Conservation (phyloP, 1,284 basidiomycete genomes). For the Sporisorium sorghi region DNA sequence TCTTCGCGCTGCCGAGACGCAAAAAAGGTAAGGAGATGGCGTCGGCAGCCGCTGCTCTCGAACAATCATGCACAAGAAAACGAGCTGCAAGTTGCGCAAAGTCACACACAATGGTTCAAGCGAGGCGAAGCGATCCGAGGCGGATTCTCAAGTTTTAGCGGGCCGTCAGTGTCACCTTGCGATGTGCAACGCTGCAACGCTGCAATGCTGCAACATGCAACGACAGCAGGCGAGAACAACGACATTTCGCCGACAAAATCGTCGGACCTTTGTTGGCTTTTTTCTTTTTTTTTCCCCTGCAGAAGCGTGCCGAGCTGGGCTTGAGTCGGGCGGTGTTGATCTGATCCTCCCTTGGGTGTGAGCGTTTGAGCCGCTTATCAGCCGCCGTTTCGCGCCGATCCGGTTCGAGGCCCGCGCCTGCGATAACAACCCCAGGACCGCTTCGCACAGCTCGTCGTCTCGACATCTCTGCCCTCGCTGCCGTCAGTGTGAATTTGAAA, state of each 20-base stretch:
- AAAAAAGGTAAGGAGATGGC: neutral
- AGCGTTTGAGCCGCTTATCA: too few species aligned
- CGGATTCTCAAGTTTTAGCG: constrained; percentile 27
- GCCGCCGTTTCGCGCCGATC: neutral
- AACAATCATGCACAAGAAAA: neutral
- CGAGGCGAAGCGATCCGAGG: constrained; percentile 16
- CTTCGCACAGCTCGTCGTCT: neutral
- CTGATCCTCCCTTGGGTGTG: too few species aligned
- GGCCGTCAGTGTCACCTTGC: constrained; percentile 17
- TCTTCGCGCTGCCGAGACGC: neutral
- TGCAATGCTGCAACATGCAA: constrained; percentile 3
- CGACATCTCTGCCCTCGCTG: neutral
- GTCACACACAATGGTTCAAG: neutral
- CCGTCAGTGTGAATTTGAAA: too few species aligned
- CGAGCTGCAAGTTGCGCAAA: too few species aligned
- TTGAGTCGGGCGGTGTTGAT: too few species aligned
- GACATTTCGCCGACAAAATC: constrained; percentile 4
- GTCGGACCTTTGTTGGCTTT: neutral
- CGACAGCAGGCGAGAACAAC: constrained; percentile 4
- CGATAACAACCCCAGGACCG: too few species aligned
- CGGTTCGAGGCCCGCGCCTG: neutral
- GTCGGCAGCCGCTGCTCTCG: neutral
- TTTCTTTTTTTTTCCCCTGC: neutral
- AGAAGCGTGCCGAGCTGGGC: neutral
- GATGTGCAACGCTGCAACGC: too few species aligned